These are phyloP conservation scores for Claviceps spartinae DNA, from an alignment of 2,329 filamentous ascomycete genomes.

Conservation along the genomic window DNA sequence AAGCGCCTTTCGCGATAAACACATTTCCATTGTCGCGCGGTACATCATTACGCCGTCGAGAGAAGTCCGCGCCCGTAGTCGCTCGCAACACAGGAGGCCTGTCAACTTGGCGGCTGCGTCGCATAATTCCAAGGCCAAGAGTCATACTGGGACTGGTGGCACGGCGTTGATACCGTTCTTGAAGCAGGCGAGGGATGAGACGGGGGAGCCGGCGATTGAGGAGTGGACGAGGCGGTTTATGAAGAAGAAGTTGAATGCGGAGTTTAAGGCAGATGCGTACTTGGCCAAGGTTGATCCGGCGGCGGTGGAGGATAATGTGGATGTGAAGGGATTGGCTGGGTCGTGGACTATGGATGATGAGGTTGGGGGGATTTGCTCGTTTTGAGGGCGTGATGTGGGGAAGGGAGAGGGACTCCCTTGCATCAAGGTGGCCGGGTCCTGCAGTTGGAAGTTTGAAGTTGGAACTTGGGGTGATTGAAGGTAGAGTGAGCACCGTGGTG, in stretches of 20 bases:
- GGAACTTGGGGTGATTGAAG: too few species aligned
- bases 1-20: constrained; percentile 68
- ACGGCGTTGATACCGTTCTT: constrained; percentile 90
- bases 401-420: neutral
- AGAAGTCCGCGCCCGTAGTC: constrained; percentile 52
- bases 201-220: constrained; percentile 74
- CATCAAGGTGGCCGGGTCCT: too few species aligned
- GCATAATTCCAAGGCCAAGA: constrained; percentile 34
- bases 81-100: constrained; percentile 39
- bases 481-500: too few species aligned
- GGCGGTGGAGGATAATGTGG: constrained; percentile 28
- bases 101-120: constrained; percentile 52
- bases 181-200: constrained; percentile 94
- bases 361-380: constrained; percentile 49
- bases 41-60: constrained; percentile 88
- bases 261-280: constrained; percentile 44
- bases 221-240: constrained; percentile 47
- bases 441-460: too few species aligned
- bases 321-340: constrained; percentile 58
- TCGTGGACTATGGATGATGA: constrained; percentile 82
- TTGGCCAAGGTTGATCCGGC: constrained; percentile 36
- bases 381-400: constrained; percentile 17
- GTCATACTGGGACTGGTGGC: constrained; percentile 79
- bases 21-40: constrained; percentile 89
- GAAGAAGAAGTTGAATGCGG: constrained; percentile 34